A percentile compares a stretch with the other conserved stretches of the same genome.
These are phyloP conservation scores for Trichosporon coremiiforme DNA, from an alignment of 1,284 basidiomycete species.

Conservation along the genomic window DNA sequence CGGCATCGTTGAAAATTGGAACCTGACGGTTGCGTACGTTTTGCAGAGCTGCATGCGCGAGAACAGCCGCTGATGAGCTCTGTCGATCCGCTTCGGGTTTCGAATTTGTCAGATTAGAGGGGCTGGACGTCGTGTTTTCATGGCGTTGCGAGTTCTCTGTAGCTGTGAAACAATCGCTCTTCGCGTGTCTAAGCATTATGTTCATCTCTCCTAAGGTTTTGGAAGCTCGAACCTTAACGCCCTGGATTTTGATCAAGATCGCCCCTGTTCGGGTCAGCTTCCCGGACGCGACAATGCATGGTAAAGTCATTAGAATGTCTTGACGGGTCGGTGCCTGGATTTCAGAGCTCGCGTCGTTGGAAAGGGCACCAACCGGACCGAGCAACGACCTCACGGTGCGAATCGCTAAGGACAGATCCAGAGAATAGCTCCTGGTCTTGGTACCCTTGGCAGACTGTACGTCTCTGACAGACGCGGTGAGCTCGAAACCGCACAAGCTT, in stretches of 20 bases:
- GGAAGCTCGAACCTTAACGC: slow-evolving; percentile 1
- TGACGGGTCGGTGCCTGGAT: background rate
- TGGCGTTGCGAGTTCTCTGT: no score
- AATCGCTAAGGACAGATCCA: background rate
- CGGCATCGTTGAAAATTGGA: background rate
- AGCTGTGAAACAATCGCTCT: no score
- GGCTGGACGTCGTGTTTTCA: no score
- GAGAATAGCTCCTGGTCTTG: background rate
- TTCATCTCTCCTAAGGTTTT: background rate
- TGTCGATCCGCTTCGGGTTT: no score
- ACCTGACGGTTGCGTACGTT: no score
- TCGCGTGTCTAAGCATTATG: background rate
- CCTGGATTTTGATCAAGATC: background rate
- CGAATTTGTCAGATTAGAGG: no score
- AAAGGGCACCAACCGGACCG: background rate
- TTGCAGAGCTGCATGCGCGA: background rate
- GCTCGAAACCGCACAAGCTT: slow-evolving; percentile 4
- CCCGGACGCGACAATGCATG: background rate
- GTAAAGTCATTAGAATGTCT: background rate
- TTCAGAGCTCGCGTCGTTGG: slow-evolving; percentile 1
- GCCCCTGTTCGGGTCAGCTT: background rate
- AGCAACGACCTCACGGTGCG: background rate
- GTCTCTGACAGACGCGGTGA: no score
- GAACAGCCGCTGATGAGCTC: background rate
- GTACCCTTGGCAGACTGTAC: no score